Evolutionary conservation across 768 basidiomycete species (phyloP).

Genomic region (Serendipita indica): DNA sequence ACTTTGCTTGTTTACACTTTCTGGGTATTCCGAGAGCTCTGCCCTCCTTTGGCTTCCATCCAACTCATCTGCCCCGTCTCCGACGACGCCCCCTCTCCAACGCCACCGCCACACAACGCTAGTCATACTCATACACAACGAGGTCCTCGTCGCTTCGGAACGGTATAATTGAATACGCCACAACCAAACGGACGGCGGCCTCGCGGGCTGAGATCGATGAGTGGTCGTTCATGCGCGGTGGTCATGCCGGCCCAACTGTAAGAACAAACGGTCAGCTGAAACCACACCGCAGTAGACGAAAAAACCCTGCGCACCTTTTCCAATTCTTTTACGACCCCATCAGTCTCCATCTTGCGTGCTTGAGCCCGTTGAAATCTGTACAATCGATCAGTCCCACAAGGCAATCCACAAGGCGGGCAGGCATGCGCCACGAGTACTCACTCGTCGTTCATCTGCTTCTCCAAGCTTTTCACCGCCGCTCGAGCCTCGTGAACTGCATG

Average conservation of each 20-base stretch:
- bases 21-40: too few species aligned
- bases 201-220: neutral
- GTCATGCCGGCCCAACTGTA: neutral
- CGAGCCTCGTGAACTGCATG: conserved; percentile 4
- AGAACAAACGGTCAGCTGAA: neutral
- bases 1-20: too few species aligned
- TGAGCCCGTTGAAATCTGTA: conserved; percentile 4
- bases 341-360: neutral
- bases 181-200: neutral
- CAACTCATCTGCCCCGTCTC: neutral
- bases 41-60: too few species aligned
- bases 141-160: neutral
- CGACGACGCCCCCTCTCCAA: neutral
- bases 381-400: neutral
- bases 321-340: neutral
- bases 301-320: neutral
- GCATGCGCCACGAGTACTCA: neutral
- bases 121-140: neutral
- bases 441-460: conserved; percentile 1
- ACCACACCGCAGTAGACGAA: neutral
- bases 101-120: neutral
- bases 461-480: neutral
- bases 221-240: neutral
- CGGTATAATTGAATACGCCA: neutral
- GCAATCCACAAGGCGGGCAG: neutral